A percentile compares a stretch with the other conserved stretches of the same genome.
phyloP scores from a whole-genome alignment of 805 yeast genomes.

The Candida nanaspora region DNA sequence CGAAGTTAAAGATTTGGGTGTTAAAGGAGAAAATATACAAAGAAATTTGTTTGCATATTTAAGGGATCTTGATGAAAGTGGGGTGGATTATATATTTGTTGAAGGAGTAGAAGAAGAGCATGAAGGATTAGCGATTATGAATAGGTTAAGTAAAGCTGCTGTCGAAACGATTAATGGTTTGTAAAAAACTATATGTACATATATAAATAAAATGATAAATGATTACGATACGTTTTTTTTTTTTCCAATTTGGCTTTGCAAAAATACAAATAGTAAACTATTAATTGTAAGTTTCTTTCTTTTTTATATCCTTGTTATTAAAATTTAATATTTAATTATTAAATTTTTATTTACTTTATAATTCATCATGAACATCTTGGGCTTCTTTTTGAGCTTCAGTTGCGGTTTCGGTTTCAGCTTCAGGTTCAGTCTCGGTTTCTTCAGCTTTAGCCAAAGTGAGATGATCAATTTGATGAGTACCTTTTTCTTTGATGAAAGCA shows the following conservation, averaged over 20 bases:
- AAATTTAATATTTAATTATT: background rate
- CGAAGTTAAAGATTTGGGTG: slow-evolving; percentile 35
- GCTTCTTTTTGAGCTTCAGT: slow-evolving; percentile 33
- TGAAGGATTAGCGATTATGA: slow-evolving; percentile 94
- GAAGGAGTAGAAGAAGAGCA: slow-evolving; percentile 72
- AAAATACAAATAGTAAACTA: background rate
- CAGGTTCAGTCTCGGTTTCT: slow-evolving; percentile 18
- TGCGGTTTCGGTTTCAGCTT: too few relatives aligned
- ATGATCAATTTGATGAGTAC: slow-evolving; percentile 58
- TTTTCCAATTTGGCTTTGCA: too few relatives aligned
- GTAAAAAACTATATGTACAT: background rate
- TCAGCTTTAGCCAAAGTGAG: slow-evolving; percentile 22
- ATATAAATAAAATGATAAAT: background rate
- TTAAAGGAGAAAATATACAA: slow-evolving; percentile 54
- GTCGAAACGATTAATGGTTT: slow-evolving; percentile 25
- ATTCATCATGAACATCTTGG: slow-evolving; percentile 39
- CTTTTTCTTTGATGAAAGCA: slow-evolving; percentile 62
- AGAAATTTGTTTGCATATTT: slow-evolving; percentile 65
- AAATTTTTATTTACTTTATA: slow-evolving; percentile 6
- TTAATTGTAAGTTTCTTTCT: background rate
- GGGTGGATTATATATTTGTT: slow-evolving; percentile 67
- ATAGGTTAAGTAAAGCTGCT: slow-evolving; percentile 82
- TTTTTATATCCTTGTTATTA: background rate
- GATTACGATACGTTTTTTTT: too few relatives aligned
- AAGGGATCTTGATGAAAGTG: slow-evolving; percentile 66